Base-by-base conservation (phyloP, 148 eudicot species). In the Chenopodium berlandieri region DNA sequence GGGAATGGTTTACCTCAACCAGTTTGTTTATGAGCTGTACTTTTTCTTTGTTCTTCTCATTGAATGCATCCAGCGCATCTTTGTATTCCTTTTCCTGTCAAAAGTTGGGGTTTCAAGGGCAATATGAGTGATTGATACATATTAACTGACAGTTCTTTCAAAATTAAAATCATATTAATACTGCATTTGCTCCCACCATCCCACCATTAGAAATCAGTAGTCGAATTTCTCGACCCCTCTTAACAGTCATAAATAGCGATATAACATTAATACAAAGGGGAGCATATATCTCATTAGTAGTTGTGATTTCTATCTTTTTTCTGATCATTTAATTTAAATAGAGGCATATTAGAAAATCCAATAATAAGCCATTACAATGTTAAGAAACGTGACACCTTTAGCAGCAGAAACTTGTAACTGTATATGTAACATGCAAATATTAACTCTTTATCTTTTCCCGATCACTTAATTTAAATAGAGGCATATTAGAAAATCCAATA, bases 1-100 rank as follows among this genome's bases (percentile, higher is more conserved):
- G 23, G 27, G 22, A 66, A 14, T 20, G 27, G 44, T 66, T 82
- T 82, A 94, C 98, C 98, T 93, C 98, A 83, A 94, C 94, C 74
- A 94, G 86, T 91, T 89, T 91, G 84, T 93, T 91, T 22, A 94
- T 88, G 14, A 94, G 91, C 82, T 91, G 95, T 22, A 87, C 95
- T 89, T 94, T 94, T 50, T 94, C 98, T 82, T 92, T 94, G 97
- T 94, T 92, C 91, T 91, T 94, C 19, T 92, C 98, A 73, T 89
- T 94, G 88, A 94, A 92, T 46, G 94, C 91, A 64, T 91, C 97
- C 27, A 92, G 90, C 32, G 92, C 97, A 46, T 94, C 98, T 82
- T 90, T 94, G 89, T 92, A 94, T 73, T 94, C 97, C 50, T 81
- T 88, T 82, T 94, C 98, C 98, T 94, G 90, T 54, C 31, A 54